Evolutionary conservation across 768 basidiomycete genomes (phyloP), one percentile per base, ranked within the genome.

Genomic region (Vararia minispora): DNA sequence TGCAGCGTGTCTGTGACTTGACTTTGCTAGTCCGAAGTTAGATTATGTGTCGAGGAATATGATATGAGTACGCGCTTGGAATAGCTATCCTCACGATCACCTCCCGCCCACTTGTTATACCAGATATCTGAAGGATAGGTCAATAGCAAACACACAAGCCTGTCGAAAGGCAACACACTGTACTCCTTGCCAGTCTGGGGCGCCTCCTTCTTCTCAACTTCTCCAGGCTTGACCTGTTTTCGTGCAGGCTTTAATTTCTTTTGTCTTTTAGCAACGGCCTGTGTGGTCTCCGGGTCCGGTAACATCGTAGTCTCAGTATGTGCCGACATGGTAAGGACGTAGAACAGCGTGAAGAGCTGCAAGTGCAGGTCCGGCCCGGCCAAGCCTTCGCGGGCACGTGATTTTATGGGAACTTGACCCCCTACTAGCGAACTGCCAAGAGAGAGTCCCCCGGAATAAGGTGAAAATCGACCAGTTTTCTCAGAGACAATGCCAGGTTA

Each of bases 61-160:
- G 14, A 16, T 20, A 35, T 29, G 11, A 6, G 24, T 11, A 66
- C 81, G 41, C 47, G 90, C 91, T 90, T 94, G 25, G 91, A 92
- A 56, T 97, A 90, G 41, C 76, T 83, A 56, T 99, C 94, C 58
- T 97, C 95, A 22, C 89, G 76, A 57, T 99, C 95, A 40, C 94
- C 95, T 38, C 95, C 95, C n/a, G 95, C 95, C 94, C 94, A 98
- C 63, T 95, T 94, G 61, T 97, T 91, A 58, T 94, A 98, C 94
- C 95, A 99, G 36, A 94, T 85, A 60, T 99, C 86, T 85, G 28
- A 23, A 39, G 9, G 36, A 47, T 47, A 46, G 24, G 37, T 49
- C 35, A 22, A 21, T 40, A 25, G 16, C 37, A 14, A 45, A 35
- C 16, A 31, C 16, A 31, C 14, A 20, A 29, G 14, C 18, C 10